phyloP scores from a whole-genome alignment of 1,284 basidiomycete species.

The Cryptococcus sp. region DNA sequence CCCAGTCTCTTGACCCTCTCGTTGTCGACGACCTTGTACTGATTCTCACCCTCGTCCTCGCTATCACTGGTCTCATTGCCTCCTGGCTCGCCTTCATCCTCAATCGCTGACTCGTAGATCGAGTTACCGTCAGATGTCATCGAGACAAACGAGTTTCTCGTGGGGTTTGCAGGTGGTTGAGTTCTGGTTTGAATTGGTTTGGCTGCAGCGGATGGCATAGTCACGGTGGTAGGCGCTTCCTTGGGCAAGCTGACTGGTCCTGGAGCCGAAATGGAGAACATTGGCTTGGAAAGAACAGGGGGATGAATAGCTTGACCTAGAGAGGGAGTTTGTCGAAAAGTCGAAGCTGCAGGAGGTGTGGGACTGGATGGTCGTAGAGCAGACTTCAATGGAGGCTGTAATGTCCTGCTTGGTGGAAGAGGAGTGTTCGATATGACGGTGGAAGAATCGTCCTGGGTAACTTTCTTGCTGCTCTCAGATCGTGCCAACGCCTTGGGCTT shows the following conservation, averaged over 20 bases:
- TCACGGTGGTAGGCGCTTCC: conserved; percentile 11
- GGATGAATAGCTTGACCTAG: conserved; percentile 13
- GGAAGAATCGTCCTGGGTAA: neutral
- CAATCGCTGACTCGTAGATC: conserved; percentile 44
- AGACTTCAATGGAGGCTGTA: conserved; percentile 44
- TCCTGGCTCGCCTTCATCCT: conserved; percentile 20
- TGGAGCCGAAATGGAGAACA: conserved; percentile 38
- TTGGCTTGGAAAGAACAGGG: conserved; percentile 15
- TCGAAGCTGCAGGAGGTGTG: conserved; percentile 4
- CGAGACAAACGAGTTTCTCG: conserved; percentile 23
- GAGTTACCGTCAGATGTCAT: conserved; percentile 28
- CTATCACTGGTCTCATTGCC: conserved; percentile 13
- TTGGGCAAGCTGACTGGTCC: conserved; percentile 33
- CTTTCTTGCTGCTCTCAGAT: conserved; percentile 17
- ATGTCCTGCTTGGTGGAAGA: conserved; percentile 34
- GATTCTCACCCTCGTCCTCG: conserved; percentile 25
- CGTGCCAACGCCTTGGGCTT: conserved; percentile 16
- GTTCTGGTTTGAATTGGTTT: neutral
- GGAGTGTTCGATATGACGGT: conserved; percentile 20
- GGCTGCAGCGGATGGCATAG: neutral
- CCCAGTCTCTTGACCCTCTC: conserved; percentile 21
- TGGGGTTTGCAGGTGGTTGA: conserved; percentile 4
- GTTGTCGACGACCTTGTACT: conserved; percentile 42
- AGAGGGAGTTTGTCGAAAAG: neutral
- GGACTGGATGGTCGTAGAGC: conserved; percentile 41